phyloP scores from a whole-genome alignment of 2,329 filamentous ascomycete species.

The Aspergillus texensis region DNA sequence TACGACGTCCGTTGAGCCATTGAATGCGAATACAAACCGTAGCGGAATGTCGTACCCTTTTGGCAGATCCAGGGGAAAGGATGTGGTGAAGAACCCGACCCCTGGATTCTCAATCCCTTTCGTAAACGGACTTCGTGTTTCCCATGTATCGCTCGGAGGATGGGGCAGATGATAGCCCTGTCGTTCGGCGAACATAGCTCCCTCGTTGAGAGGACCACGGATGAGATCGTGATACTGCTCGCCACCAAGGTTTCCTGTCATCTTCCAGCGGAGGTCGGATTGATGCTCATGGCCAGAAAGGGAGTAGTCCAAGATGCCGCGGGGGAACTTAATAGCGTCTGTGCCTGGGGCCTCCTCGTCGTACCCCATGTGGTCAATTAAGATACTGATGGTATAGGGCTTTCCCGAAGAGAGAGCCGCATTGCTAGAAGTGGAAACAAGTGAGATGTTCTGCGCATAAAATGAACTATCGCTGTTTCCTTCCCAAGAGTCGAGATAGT shows the following conservation, averaged over 20 bases:
- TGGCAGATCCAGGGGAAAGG: conserved; percentile 52
- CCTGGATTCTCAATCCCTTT: conserved; percentile 44
- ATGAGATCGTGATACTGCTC: conserved; percentile 53
- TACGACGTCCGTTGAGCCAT: not conserved
- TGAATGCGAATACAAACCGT: conserved; percentile 49
- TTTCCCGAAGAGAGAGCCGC: conserved; percentile 2
- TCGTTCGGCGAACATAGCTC: conserved; percentile 55
- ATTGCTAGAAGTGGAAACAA: not conserved
- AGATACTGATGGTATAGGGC: conserved; percentile 22
- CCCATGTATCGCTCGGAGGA: not conserved
- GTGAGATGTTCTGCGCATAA: conserved; percentile 11
- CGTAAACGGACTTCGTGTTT: conserved; percentile 29
- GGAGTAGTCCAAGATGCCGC: conserved; percentile 53
- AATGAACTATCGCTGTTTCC: conserved; percentile 18
- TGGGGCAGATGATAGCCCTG: conserved; percentile 56
- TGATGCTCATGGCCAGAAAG: conserved; percentile 37
- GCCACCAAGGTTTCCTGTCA: conserved; percentile 59
- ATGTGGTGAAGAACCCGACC: conserved; percentile 53
- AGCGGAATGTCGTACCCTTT: conserved; percentile 56
- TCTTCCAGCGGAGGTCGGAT: conserved; percentile 48
- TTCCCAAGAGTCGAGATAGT: conserved; percentile 29
- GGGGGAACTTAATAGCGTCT: conserved; percentile 48
- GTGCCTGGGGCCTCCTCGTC: conserved; percentile 34
- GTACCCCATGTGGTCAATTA: conserved; percentile 33
- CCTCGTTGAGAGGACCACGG: conserved; percentile 59